Evolutionary conservation across 768 basidiomycete genomes (phyloP).

Genomic region (Clavulina sp.): DNA sequence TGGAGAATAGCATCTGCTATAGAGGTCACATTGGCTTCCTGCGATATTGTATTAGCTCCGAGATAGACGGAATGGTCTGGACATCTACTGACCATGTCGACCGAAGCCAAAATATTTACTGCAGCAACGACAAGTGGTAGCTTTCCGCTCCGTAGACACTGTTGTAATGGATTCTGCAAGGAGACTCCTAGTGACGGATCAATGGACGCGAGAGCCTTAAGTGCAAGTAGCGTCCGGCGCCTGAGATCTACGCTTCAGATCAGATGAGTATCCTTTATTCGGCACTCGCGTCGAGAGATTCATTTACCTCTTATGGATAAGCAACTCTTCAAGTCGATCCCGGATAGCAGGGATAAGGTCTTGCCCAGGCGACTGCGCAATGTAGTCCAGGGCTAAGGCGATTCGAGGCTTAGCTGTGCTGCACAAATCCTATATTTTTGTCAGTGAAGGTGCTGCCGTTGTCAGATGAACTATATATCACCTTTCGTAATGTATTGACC

Average conservation of each 20-base stretch:
- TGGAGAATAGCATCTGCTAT: too few species aligned
- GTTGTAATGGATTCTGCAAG: too few species aligned
- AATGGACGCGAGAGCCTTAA: constrained; percentile 31
- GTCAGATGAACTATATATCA: constrained; percentile 14
- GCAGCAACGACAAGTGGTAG: constrained; percentile 36
- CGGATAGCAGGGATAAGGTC: constrained; percentile 66
- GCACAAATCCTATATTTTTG: constrained; percentile 45
- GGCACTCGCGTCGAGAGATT: constrained; percentile 13
- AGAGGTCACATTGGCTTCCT: constrained; percentile 20
- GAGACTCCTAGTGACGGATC: constrained; percentile 20
- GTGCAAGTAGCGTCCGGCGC: constrained; percentile 42
- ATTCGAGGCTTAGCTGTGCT: constrained; percentile 35
- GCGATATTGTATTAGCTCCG: neutral
- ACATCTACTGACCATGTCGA: neutral
- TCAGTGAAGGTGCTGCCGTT: neutral
- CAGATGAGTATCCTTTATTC: neutral
- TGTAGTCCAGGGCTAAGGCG: constrained; percentile 52
- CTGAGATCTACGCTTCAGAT: constrained; percentile 36
- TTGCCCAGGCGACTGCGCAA: constrained; percentile 41
- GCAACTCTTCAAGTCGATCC: constrained; percentile 40
- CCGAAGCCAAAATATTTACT: constrained; percentile 25
- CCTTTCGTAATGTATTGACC: constrained; percentile 75
- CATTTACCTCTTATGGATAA: constrained; percentile 64
- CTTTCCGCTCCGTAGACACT: too few species aligned
- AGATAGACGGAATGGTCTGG: neutral